Base-by-base conservation (phyloP, 345 rosid species). In the Eucalyptus sp. region DNA sequence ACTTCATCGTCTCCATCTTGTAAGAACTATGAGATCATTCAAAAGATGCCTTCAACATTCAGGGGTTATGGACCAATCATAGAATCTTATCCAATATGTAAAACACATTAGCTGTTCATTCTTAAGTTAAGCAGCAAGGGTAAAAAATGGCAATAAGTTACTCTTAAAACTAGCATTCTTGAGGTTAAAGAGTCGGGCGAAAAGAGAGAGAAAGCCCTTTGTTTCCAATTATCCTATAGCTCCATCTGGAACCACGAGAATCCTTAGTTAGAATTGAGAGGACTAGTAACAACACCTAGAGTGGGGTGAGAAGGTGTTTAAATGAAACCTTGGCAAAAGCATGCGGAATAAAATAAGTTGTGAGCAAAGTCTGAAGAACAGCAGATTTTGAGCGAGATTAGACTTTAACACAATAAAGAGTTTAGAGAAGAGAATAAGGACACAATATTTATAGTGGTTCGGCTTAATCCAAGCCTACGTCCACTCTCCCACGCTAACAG, bases 201-300 rank as follows among this genome's bases (percentile, higher is more conserved):
- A 64, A n/a, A 27, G 10, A n/a, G 20, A 64, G 37, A 4, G 76
- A 64, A 64, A 64, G 1, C 18, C 33, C 1, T 64, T 14, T n/a
- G 17, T n/a, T 64, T 29, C 37, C 76, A 15, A 13, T 64, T n/a
- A 14, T 29, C 20, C 18, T 64, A 14, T 60, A 66, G 1, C 79
- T 66, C 2, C 0, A 66, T 31, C 79, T 0, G 1, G 1, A 66
- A 31, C 41, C 22, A n/a, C 2, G 0, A 15, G 22, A 66, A 66
- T 66, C 3, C 79, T 31, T 66, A 66, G 3, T 64, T 66, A 66
- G 6, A 66, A 33, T 33, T 33, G 33, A 33, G 33, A 33, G 33
- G 33, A 33, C 33, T 33, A 33, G 33, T 33, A 33, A 33, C 33
- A 33, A 33, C 33, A 33, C 33, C 33, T 33, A 33, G 33, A 33